Base-by-base conservation (phyloP, 108 stramenopile species). In the Fragilariopsis cylindrus region DNA sequence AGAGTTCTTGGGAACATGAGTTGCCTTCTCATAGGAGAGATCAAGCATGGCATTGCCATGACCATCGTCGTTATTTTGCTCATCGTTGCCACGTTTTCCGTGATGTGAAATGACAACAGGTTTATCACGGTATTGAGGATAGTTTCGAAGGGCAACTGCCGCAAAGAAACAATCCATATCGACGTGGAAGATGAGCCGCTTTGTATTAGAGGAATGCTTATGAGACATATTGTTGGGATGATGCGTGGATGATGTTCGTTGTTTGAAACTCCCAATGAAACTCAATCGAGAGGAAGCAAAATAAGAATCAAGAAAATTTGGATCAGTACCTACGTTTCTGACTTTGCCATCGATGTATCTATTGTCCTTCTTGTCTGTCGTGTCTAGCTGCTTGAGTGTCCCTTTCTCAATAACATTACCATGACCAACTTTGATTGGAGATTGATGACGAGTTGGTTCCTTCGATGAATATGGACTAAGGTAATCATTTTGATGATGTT, bases 151-250 rank as follows among this genome's bases (percentile, higher is more conserved):
- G 8, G 84, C 90, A 54, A 97, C 97, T 49, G 86, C 66, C 0
- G 92, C 96, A 84, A 98, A 98, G 85, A 97, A 98, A 75, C 96
- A 96, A 81, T 98, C 97, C 96, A 98, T 96, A 72, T 98, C 97
- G 3, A 97, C 90, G 65, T 97, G 96, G 62, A 98, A 87, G 18
- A 98, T 87, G 57, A 87, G 90, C 54, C 93, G 83, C 43, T 80
- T 48, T 7, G 39, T 41, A 52, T 56, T 39, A 43, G 70, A 46
- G 55, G 43, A 57, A 15, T 42, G n/a, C 4, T 13, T 67, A 48
- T 69, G 68, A 60, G 18, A 81, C 47, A 5, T 11, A 44, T 50
- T 66, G 54, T 69, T 60, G 54, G 43, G 9, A 44, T 54, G 39
- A 7, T 45, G 42, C 4, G 64, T 46, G 7, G 74, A 49, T 60